Evolutionary conservation across 257 asterid genomes (phyloP), one percentile per base, ranked within the genome.

Genomic region (Capsicum chinense): DNA sequence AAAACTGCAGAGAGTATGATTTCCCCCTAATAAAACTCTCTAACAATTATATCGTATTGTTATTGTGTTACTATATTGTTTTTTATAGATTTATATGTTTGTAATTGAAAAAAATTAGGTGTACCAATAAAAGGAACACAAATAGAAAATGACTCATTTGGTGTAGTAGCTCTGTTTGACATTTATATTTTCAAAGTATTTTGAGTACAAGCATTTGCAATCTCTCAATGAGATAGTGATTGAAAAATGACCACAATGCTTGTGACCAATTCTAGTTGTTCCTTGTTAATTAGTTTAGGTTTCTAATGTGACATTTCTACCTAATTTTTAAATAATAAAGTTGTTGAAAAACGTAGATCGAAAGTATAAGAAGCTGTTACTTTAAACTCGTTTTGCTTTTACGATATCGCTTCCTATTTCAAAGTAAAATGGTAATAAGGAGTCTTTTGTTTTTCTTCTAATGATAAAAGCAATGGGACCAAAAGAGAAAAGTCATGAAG

Each of bases 401-500:
- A 73, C 0, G 3, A 50, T 52, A 7, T 12, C 13, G 1, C 7
- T 19, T 0, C 19, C 3, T 50, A 13, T 74, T 73, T 52, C 42
- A 50, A 74, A 74, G 3, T 70, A 50, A 19, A 50, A 50, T 13
- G 3, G 7, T 7, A 6, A 5, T 7, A 6, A 5, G 44, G n/a
- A 19, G 9, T 62, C 5, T 6, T 60, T 21, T 26, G 19, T 74
- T 74, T 16, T 13, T 1, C 39, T 50, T 21, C 1, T 73, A 52
- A 74, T 21, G 35, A 70, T 70, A 74, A 74, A 85, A 63, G 87
- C 39, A 66, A 82, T 83, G 86, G 90, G 90, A 76, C 88, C 91
- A 86, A 87, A 87, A 83, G 85, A 17, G 88, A 85, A 83, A 88
- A 78, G 90, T 85, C 79, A 82, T 84, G 81, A 85, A 84, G 87